A percentile compares a stretch with the other conserved stretches of the same genome.
phyloP scores from a whole-genome alignment of 148 eudicot species.

The Agrostemma githago region DNA sequence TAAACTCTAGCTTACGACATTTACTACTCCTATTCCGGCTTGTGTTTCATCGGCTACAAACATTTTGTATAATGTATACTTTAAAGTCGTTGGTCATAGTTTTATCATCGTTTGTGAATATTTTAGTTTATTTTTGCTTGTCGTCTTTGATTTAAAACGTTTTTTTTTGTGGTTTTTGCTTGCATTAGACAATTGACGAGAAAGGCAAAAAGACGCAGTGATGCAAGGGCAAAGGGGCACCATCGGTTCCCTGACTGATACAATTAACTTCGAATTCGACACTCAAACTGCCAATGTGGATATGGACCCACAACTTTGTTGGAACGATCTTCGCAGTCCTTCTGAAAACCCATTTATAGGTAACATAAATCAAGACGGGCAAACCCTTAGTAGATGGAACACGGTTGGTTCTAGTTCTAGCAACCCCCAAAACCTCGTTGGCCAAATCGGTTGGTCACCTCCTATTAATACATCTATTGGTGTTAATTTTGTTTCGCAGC shows the following conservation, averaged over 20 bases:
- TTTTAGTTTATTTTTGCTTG: background rate
- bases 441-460: conserved; percentile 35
- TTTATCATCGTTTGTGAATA: background rate
- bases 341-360: conserved; percentile 37
- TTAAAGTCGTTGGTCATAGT: background rate
- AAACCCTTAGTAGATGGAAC: conserved; percentile 33
- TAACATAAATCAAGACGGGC: conserved; percentile 27
- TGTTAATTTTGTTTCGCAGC: conserved; percentile 29
- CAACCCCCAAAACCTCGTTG: conserved; percentile 20
- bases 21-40: too few relatives aligned
- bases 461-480: conserved; percentile 31
- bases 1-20: background rate
- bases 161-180: background rate
- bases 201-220: conserved; percentile 24
- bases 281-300: conserved; percentile 51
- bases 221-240: conserved; percentile 94
- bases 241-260: conserved; percentile 67
- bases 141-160: background rate
- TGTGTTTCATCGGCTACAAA: too few relatives aligned
- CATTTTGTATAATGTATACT: background rate
- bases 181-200: conserved; percentile 2
- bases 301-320: conserved; percentile 57
- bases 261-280: conserved; percentile 61
- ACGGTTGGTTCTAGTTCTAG: conserved; percentile 33
- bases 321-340: conserved; percentile 56